Evolutionary conservation across 345 rosid genomes (phyloP).

Genomic region (Sonneratia caseolaris): DNA sequence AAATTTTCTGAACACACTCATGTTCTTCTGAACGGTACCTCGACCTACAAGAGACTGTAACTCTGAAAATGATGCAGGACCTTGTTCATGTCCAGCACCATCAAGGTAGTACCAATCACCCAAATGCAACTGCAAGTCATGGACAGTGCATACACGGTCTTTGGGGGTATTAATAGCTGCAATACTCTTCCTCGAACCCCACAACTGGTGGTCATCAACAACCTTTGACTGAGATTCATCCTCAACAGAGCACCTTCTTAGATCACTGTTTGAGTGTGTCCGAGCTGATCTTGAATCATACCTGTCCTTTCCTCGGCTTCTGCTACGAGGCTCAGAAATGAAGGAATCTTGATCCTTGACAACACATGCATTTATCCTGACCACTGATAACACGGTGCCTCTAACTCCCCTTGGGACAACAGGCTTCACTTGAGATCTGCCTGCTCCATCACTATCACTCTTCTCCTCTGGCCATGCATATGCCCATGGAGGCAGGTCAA

Average conservation of each 20-base stretch:
- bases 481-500: conserved; percentile 95
- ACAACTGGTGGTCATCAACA: conserved; percentile 36
- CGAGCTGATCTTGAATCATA: conserved; percentile 58
- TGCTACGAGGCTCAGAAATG: conserved; percentile 60
- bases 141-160: conserved; percentile 53
- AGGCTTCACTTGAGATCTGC: conserved; percentile 38
- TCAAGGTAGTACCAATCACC: conserved; percentile 98
- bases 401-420: conserved; percentile 51
- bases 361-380: conserved; percentile 94
- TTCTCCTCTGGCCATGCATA: conserved; percentile 67
- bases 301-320: conserved; percentile 69
- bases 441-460: conserved; percentile 32
- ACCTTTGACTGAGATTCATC: conserved; percentile 39
- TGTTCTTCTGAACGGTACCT: conserved; percentile 54
- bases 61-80: conserved; percentile 65
- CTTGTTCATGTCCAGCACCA: conserved; percentile 88
- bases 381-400: conserved; percentile 69
- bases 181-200: conserved; percentile 33
- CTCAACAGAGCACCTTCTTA: conserved; percentile 48
- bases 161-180: conserved; percentile 43
- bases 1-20: conserved; percentile 80
- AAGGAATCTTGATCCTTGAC: conserved; percentile 81
- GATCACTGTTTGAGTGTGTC: conserved; percentile 48
- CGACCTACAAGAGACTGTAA: conserved; percentile 66
- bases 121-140: conserved; percentile 74